These are phyloP conservation scores for Fusarium brevicatenulatum DNA, from an alignment of 2,329 filamentous ascomycete species.

Conservation along the genomic window DNA sequence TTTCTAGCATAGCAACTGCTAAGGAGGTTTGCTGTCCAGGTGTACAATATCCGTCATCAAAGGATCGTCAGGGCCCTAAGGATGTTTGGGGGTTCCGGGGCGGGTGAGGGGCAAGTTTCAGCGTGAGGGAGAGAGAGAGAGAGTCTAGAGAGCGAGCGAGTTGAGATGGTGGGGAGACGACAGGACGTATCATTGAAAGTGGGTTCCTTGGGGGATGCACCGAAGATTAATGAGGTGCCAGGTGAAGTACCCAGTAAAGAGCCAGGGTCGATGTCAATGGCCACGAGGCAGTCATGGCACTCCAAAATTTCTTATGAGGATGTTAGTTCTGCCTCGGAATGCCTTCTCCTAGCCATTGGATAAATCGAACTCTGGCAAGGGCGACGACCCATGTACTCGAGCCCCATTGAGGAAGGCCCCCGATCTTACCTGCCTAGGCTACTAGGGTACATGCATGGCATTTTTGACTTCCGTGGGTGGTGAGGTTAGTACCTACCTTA, in stretches of 20 bases:
- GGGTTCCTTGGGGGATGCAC: slow-evolving; percentile 11
- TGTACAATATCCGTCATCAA: slow-evolving; percentile 12
- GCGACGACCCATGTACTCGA: slow-evolving; percentile 15
- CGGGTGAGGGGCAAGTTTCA: slow-evolving; percentile 40
- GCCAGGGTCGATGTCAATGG: slow-evolving; percentile 7
- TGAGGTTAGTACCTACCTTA: too few relatives aligned
- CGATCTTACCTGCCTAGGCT: slow-evolving; percentile 34
- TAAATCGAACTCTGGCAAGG: slow-evolving; percentile 5
- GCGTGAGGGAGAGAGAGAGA: slow-evolving; percentile 10
- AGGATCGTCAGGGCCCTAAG: slow-evolving; percentile 41
- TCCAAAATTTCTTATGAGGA: not conserved
- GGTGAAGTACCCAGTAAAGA: not conserved
- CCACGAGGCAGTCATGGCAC: slow-evolving; percentile 10
- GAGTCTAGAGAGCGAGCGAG: not conserved
- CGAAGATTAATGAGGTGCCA: not conserved
- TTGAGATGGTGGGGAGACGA: slow-evolving; percentile 19
- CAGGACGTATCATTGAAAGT: slow-evolving; percentile 25
- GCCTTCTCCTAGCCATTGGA: not conserved
- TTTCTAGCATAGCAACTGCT: not conserved
- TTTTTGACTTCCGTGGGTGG: slow-evolving; percentile 3
- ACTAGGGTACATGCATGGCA: slow-evolving; percentile 23
- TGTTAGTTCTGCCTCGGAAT: slow-evolving; percentile 22
- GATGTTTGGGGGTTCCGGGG: slow-evolving; percentile 25
- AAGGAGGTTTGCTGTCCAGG: slow-evolving; percentile 18
- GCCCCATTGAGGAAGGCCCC: slow-evolving; percentile 18